A percentile compares a stretch with the other conserved stretches of the same genome.
Evolutionary conservation across 2,329 filamentous ascomycete genomes (phyloP).

Genomic region (Colletotrichum incanum): DNA sequence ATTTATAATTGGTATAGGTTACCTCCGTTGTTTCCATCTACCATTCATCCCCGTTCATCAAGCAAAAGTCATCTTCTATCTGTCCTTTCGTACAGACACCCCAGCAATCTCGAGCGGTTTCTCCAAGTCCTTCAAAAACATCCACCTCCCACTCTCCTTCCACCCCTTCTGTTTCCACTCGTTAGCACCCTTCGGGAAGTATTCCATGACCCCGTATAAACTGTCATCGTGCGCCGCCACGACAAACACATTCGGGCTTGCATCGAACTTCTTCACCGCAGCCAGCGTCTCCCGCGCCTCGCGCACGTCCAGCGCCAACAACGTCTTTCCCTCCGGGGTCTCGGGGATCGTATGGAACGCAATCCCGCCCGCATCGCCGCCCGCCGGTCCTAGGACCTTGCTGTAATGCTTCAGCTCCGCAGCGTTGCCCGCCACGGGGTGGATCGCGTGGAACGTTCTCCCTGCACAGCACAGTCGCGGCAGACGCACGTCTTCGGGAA

Average conservation of each 20-base stretch:
- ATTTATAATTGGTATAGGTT: too few relatives aligned
- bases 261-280: constrained; percentile 4
- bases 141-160: constrained; percentile 11
- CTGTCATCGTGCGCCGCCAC: constrained; percentile 6
- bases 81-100: background rate
- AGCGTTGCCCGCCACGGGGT: constrained; percentile 1
- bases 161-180: constrained; percentile 9
- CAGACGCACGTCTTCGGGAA: constrained; percentile 4
- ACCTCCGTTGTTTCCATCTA: too few relatives aligned
- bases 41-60: too few relatives aligned
- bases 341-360: constrained; percentile 11
- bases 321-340: background rate
- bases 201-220: background rate
- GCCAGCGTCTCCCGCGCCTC: constrained; percentile 8
- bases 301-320: constrained; percentile 3
- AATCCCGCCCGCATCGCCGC: background rate
- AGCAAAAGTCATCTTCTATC: background rate
- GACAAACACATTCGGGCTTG: constrained; percentile 17
- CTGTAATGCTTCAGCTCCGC: background rate
- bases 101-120: background rate
- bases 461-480: constrained; percentile 1
- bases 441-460: constrained; percentile 3
- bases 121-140: constrained; percentile 9
- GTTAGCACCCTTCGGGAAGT: background rate
- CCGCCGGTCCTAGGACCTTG: background rate